These are phyloP conservation scores for Apostasia ramifera DNA, from an alignment of 106 monocot species.

Conservation along the genomic window DNA sequence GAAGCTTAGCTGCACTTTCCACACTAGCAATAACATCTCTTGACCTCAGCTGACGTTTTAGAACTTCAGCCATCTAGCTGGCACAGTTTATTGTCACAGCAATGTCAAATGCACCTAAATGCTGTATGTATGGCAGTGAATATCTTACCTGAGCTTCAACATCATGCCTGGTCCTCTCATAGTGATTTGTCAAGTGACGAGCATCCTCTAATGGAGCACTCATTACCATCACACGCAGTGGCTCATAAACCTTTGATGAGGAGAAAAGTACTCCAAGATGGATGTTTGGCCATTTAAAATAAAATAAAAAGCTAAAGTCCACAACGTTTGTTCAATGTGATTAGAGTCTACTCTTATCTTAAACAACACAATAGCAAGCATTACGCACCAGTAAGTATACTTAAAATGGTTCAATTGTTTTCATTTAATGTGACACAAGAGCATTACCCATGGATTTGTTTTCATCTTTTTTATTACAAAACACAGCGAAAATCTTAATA, in stretches of 20 bases:
- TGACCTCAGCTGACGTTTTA: slow-evolving; percentile 57
- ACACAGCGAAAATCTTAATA: not conserved
- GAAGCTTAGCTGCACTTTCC: slow-evolving; percentile 54
- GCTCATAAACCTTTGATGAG: slow-evolving; percentile 60
- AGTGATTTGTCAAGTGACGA: slow-evolving; percentile 78
- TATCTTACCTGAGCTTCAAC: slow-evolving; percentile 73
- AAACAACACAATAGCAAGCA: too few species aligned
- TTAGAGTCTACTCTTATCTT: too few species aligned
- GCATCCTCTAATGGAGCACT: slow-evolving; percentile 97
- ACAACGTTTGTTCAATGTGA: too few species aligned
- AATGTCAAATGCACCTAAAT: not conserved
- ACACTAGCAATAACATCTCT: slow-evolving; percentile 43
- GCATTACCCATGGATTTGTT: too few species aligned
- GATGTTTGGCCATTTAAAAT: too few species aligned
- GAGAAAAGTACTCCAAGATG: not conserved
- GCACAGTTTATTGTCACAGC: not conserved
- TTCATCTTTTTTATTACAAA: not conserved
- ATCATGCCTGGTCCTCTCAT: slow-evolving; percentile 68
- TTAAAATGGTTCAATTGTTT: too few species aligned
- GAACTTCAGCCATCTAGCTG: slow-evolving; percentile 70
- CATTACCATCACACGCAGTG: slow-evolving; percentile 64
- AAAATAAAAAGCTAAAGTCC: too few species aligned
- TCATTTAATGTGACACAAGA: too few species aligned
- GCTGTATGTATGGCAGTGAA: not conserved
- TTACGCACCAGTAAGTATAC: too few species aligned